Conservation (phyloP, 2,329 filamentous ascomycete genomes). For the Ophiostoma sp. region DNA sequence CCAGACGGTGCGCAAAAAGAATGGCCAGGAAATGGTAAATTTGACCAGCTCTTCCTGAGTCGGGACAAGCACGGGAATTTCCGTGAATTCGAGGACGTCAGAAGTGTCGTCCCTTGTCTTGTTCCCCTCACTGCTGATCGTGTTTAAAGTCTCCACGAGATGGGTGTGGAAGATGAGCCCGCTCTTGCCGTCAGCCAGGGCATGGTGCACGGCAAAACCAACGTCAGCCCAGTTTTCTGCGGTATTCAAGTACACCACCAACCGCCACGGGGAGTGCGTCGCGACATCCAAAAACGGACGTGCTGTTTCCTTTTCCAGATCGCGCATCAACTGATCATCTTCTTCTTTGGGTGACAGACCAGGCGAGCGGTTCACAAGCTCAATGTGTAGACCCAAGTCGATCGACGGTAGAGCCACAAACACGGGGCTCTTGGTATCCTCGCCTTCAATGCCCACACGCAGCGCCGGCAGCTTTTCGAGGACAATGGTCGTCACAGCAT, state of each 20-base stretch:
- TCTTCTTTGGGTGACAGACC: slow-evolving; percentile 30
- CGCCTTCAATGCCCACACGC: slow-evolving; percentile 49
- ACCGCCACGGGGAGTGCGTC: slow-evolving; percentile 49
- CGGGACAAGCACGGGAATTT: slow-evolving; percentile 39
- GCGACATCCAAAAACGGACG: slow-evolving; percentile 44
- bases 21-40: slow-evolving; percentile 44
- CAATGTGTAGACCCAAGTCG: slow-evolving; percentile 46
- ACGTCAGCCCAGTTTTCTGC: slow-evolving; percentile 41
- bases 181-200: slow-evolving; percentile 53
- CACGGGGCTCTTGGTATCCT: slow-evolving; percentile 45
- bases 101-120: slow-evolving; percentile 2
- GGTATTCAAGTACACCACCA: slow-evolving; percentile 41
- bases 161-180: slow-evolving; percentile 51
- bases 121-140: slow-evolving; percentile 37
- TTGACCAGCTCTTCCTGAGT: slow-evolving; percentile 45
- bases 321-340: slow-evolving; percentile 37
- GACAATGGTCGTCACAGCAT: slow-evolving; percentile 45
- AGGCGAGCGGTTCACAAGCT: slow-evolving; percentile 35
- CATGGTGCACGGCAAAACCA: slow-evolving; percentile 54
- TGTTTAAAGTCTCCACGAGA: slow-evolving; percentile 47
- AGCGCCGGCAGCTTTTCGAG: slow-evolving; percentile 49
- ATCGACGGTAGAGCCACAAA: slow-evolving; percentile 48
- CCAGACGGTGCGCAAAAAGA: slow-evolving; percentile 46
- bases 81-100: slow-evolving; percentile 38
- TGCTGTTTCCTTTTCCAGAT: slow-evolving; percentile 45